Evolutionary conservation across 23 red algal species (phyloP).

Genomic region (Porphyridium purpureum): DNA sequence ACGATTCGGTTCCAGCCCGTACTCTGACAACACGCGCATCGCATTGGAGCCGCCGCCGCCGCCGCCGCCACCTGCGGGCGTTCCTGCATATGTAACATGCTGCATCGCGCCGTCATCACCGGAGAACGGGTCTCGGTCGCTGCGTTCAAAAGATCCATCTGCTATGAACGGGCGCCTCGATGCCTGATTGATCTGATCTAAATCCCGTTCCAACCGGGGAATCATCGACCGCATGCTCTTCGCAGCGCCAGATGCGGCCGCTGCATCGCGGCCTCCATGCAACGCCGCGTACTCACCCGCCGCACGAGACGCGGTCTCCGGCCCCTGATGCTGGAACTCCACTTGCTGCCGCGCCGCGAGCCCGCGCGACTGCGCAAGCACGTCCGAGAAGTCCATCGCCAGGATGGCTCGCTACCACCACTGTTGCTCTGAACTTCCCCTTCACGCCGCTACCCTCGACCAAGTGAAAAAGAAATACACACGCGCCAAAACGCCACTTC

Average conservation of each 20-base stretch:
- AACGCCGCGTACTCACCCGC: too few relatives aligned
- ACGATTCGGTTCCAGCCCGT: not conserved
- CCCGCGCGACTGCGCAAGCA: not conserved
- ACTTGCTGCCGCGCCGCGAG: too few relatives aligned
- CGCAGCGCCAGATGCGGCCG: too few relatives aligned
- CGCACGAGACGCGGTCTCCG: too few relatives aligned
- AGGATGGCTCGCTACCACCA: too few relatives aligned
- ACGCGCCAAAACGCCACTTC: too few relatives aligned
- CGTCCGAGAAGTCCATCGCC: not conserved
- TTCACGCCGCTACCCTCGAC: too few relatives aligned
- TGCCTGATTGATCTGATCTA: constrained; percentile 1
- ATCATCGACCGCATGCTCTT: too few relatives aligned
- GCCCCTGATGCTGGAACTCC: not conserved
- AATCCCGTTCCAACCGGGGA: not conserved
- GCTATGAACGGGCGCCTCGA: not conserved
- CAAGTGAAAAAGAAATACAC: too few relatives aligned
- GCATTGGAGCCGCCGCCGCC: not conserved
- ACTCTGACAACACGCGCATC: not conserved
- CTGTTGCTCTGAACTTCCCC: too few relatives aligned
- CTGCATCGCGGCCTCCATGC: too few relatives aligned
- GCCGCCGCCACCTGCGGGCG: not conserved
- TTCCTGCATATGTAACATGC: not conserved
- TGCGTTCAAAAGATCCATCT: not conserved
- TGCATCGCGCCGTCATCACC: not conserved
- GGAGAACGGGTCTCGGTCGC: not conserved